phyloP scores from a whole-genome alignment of 352 stramenopile genomes.

The Phytophthora tubulina region DNA sequence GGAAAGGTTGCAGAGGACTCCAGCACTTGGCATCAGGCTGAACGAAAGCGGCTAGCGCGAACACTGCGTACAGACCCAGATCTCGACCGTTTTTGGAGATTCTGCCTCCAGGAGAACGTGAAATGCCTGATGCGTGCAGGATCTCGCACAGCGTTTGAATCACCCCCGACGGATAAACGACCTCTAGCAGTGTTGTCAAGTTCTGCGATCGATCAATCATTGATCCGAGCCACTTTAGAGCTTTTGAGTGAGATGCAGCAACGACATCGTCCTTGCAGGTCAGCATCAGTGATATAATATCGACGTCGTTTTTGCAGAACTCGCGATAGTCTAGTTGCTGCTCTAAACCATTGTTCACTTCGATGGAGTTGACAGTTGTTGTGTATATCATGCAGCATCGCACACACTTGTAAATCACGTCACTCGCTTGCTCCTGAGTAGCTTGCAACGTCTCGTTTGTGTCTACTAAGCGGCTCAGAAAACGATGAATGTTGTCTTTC shows the following conservation, averaged over 20 bases:
- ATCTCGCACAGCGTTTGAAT: conserved; percentile 75
- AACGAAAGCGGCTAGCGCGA: conserved; percentile 75
- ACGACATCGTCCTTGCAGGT: conserved; percentile 43
- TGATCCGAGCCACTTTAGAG: conserved; percentile 81
- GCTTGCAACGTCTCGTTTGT: conserved; percentile 5
- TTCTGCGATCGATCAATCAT: conserved; percentile 75
- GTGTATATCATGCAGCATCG: conserved; percentile 74
- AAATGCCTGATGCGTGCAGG: conserved; percentile 52
- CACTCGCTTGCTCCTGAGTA: conserved; percentile 33
- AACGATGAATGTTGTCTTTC: conserved; percentile 41
- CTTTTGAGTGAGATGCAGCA: conserved; percentile 55
- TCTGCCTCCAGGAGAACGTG: conserved; percentile 60
- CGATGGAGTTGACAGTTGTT: conserved; percentile 58
- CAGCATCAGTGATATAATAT: conserved; percentile 54
- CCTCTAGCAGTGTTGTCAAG: conserved; percentile 63
- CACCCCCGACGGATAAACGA: conserved; percentile 64
- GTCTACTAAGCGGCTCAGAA: conserved; percentile 35
- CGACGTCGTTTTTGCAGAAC: conserved; percentile 57
- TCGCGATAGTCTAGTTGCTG: conserved; percentile 51
- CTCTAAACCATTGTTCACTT: conserved; percentile 10
- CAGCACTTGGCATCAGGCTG: conserved; percentile 74
- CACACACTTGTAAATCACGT: conserved; percentile 65
- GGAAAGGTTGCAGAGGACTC: conserved; percentile 64
- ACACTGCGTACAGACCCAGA: conserved; percentile 65
- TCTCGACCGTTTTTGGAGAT: conserved; percentile 56